phyloP scores from a whole-genome alignment of 2,329 filamentous ascomycete genomes.

The Alternaria ethzedia region DNA sequence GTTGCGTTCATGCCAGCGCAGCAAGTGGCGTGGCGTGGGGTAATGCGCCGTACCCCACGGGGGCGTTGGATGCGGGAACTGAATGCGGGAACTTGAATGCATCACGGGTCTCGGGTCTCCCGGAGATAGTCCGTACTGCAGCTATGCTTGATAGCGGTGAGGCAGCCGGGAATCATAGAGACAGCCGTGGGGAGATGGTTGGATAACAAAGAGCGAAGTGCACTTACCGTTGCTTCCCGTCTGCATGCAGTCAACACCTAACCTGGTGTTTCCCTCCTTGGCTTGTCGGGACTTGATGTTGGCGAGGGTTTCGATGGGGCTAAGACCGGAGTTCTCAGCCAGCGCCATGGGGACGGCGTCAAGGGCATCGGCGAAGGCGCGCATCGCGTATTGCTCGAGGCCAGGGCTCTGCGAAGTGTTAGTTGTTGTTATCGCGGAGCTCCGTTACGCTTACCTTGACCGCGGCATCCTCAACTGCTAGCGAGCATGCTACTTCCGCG shows the following conservation, averaged over 20 bases:
- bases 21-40: conserved; percentile 32
- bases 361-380: conserved; percentile 93
- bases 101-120: conserved; percentile 26
- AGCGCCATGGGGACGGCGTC: conserved; percentile 94
- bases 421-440: neutral
- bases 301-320: conserved; percentile 93
- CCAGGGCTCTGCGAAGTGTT: conserved; percentile 71
- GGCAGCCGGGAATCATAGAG: neutral
- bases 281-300: conserved; percentile 96
- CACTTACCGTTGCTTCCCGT: conserved; percentile 80
- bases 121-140: conserved; percentile 12
- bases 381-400: conserved; percentile 99
- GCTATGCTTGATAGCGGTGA: conserved; percentile 21
- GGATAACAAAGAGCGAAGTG: conserved; percentile 6
- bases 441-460: conserved; percentile 64
- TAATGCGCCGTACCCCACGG: conserved; percentile 25
- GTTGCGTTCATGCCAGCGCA: conserved; percentile 18
- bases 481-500: conserved; percentile 94
- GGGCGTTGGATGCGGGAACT: conserved; percentile 20
- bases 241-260: conserved; percentile 98
- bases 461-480: conserved; percentile 94
- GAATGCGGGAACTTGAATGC: conserved; percentile 17
- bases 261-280: conserved; percentile 77
- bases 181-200: conserved; percentile 5
- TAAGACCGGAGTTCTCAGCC: conserved; percentile 95